phyloP scores from a whole-genome alignment of 2,329 filamentous ascomycete genomes.

The Dactylellina drechsleri region DNA sequence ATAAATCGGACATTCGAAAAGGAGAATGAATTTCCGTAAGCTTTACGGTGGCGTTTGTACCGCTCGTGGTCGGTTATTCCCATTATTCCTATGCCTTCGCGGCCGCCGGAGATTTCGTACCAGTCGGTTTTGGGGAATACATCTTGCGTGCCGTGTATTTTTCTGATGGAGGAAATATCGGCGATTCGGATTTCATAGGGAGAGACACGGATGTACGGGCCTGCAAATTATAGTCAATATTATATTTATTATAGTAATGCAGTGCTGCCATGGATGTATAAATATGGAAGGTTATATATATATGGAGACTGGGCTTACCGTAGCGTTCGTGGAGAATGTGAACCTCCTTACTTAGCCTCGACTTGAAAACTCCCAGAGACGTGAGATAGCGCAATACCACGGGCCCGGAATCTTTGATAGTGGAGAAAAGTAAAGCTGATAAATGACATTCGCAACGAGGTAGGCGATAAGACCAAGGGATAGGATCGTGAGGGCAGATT shows the following conservation, averaged over 20 bases:
- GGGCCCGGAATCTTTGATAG: too few relatives aligned
- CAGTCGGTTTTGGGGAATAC: slow-evolving; percentile 15
- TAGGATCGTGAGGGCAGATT: too few relatives aligned
- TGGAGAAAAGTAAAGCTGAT: too few relatives aligned
- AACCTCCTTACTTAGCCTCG: too few relatives aligned
- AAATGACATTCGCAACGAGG: too few relatives aligned
- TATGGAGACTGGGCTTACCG: not conserved
- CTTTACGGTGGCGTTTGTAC: not conserved
- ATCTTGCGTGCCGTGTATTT: slow-evolving; percentile 18
- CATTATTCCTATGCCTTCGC: slow-evolving; percentile 1
- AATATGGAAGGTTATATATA: too few relatives aligned
- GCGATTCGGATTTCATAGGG: slow-evolving; percentile 23
- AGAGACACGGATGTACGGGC: slow-evolving; percentile 30
- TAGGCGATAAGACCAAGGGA: too few relatives aligned
- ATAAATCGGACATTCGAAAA: slow-evolving; percentile 14
- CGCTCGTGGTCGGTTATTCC: not conserved
- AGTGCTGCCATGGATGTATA: too few relatives aligned
- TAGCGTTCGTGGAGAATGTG: too few relatives aligned
- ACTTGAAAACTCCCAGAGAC: too few relatives aligned
- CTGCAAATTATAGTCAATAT: not conserved
- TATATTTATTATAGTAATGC: too few relatives aligned
- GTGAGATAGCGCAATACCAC: too few relatives aligned
- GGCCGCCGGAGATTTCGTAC: slow-evolving; percentile 3
- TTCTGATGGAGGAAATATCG: slow-evolving; percentile 3
- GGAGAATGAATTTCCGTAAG: slow-evolving; percentile 16